phyloP scores from a whole-genome alignment of 306 rosid species.

The Cicer bijugum region DNA sequence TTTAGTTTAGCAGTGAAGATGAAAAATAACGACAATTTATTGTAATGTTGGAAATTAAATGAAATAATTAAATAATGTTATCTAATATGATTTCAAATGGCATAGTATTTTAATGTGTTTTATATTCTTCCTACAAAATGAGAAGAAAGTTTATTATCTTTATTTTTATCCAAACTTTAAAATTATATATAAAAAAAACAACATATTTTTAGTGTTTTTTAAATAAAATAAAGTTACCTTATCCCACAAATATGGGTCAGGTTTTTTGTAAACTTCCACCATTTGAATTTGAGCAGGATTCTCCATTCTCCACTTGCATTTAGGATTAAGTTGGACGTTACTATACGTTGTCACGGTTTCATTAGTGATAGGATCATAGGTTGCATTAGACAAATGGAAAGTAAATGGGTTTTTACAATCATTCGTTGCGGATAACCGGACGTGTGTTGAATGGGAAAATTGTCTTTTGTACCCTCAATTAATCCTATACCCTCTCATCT shows the following conservation, averaged over 20 bases:
- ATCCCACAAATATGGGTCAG: constrained; percentile 57
- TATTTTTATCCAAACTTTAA: too few relatives aligned
- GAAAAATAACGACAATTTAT: too few relatives aligned
- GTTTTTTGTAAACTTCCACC: constrained; percentile 50
- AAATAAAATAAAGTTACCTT: constrained; percentile 51
- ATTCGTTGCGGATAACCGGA: constrained; percentile 39
- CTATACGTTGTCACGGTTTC: constrained; percentile 46
- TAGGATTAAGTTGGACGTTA: constrained; percentile 25
- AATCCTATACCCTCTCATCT: too few relatives aligned
- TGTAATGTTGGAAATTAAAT: too few relatives aligned
- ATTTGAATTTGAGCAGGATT: constrained; percentile 51
- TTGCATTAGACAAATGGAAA: constrained; percentile 46
- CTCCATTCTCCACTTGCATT: constrained; percentile 58
- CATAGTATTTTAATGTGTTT: too few relatives aligned
- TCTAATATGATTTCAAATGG: too few relatives aligned
- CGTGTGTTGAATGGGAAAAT: constrained; percentile 69
- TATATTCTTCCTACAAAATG: too few relatives aligned
- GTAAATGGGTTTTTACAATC: constrained; percentile 61
- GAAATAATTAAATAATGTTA: too few relatives aligned
- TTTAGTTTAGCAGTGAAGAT: too few relatives aligned
- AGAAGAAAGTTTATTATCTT: too few relatives aligned
- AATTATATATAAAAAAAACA: too few relatives aligned
- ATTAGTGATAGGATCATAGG: not conserved
- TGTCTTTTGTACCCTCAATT: too few relatives aligned
- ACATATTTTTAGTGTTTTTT: not conserved